Percentiles rank a stretch among this genome's conserved stretches.
These are phyloP conservation scores for Blastobotrys serpentis DNA, from an alignment of 1,139 yeast genomes.

Conservation along the genomic window DNA sequence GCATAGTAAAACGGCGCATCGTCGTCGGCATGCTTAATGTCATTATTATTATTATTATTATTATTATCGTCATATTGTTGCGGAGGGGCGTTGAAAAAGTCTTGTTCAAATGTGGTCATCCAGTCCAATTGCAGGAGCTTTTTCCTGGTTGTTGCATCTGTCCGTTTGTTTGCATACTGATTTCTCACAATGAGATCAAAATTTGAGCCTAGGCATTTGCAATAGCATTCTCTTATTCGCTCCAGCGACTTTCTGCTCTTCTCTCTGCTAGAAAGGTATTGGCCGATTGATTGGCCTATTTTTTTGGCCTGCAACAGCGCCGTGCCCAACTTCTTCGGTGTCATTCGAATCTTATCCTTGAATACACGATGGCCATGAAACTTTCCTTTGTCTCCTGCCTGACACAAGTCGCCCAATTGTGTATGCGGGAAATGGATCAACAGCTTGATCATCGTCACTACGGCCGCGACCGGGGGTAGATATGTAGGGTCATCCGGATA, in stretches of 20 bases:
- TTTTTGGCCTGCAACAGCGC: background rate
- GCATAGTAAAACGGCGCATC: background rate
- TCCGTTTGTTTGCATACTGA: background rate
- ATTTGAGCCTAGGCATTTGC: background rate
- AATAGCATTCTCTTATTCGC: background rate
- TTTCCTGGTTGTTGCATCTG: background rate
- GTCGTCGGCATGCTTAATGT: background rate
- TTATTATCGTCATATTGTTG: no score
- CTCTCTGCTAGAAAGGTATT: background rate
- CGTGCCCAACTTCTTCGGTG: slow-evolving; percentile 16
- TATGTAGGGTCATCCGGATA: slow-evolving; percentile 15
- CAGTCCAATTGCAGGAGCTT: background rate
- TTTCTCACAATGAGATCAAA: background rate
- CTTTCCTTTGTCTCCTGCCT: slow-evolving; percentile 12
- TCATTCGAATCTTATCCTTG: slow-evolving; percentile 14
- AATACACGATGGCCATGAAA: slow-evolving; percentile 26
- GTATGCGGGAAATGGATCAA: slow-evolving; percentile 6
- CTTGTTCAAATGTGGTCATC: background rate
- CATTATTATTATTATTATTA: no score
- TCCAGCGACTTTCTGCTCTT: background rate
- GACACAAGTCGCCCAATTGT: slow-evolving; percentile 8
- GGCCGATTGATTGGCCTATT: slow-evolving; percentile 1
- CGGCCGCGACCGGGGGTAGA: slow-evolving; percentile 13
- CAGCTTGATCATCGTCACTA: slow-evolving; percentile 7
- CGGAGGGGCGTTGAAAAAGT: background rate